phyloP scores from a whole-genome alignment of 768 basidiomycete species.

The Lentinula boryana region DNA sequence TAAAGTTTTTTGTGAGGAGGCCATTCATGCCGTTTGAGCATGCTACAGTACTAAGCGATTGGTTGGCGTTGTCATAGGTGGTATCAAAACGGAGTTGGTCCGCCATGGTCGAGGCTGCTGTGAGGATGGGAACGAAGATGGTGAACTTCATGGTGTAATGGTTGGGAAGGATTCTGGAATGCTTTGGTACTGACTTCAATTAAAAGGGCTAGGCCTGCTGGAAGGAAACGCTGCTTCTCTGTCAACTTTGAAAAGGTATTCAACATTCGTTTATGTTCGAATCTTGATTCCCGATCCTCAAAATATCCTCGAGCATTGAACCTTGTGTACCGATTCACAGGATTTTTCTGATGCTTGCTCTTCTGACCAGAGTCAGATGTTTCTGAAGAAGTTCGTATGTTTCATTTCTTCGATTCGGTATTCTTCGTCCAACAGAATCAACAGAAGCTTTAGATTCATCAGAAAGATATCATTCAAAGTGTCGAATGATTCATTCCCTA shows the following conservation, averaged over 20 bases:
- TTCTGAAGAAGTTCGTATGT: neutral
- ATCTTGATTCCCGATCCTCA: neutral
- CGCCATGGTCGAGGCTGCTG: constrained; percentile 8
- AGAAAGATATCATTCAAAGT: neutral
- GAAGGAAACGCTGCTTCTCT: neutral
- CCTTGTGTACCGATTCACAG: neutral
- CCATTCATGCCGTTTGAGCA: constrained; percentile 46
- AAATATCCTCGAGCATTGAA: neutral
- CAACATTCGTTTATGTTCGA: neutral
- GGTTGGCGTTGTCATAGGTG: constrained; percentile 30
- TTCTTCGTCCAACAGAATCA: neutral
- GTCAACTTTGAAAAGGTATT: neutral
- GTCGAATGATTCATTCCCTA: too few species aligned
- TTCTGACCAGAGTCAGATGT: neutral
- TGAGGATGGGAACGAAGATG: constrained; percentile 11
- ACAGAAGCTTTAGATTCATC: neutral
- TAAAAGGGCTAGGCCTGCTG: neutral
- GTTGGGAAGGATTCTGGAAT: neutral
- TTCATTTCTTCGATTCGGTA: neutral
- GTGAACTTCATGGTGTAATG: neutral
- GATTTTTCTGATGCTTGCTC: neutral
- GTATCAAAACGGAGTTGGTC: constrained; percentile 25
- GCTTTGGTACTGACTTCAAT: neutral
- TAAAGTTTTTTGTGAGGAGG: constrained; percentile 30
- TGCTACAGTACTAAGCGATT: constrained; percentile 30